Conservation (phyloP, 345 rosid genomes). For the Ricinus communis region DNA sequence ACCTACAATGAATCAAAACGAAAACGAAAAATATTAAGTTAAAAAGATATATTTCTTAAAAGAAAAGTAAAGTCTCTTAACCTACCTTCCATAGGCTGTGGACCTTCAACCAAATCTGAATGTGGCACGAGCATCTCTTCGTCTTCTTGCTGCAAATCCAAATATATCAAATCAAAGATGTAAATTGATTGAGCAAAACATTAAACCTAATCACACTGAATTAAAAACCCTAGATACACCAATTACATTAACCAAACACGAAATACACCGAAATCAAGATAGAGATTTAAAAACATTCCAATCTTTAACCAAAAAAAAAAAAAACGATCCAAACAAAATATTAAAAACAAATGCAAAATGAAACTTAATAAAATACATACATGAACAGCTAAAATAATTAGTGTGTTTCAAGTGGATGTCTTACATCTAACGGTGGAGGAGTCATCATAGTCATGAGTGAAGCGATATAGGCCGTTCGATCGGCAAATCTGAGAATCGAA, state of each 20-base stretch:
- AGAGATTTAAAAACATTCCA: background rate
- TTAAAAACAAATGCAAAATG: slow-evolving; percentile 15
- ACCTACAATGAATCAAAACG: slow-evolving; percentile 7
- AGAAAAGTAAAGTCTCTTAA: slow-evolving; percentile 14
- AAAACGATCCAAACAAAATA: slow-evolving; percentile 5
- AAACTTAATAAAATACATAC: slow-evolving; percentile 1
- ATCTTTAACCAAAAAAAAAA: background rate
- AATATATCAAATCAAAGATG: slow-evolving; percentile 9
- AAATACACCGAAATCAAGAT: background rate
- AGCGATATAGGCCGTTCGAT: slow-evolving; percentile 36
- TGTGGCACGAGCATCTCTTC: slow-evolving; percentile 94
- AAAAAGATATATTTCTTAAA: no score
- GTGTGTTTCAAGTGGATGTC: slow-evolving; percentile 4
- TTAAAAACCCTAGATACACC: slow-evolving; percentile 17
- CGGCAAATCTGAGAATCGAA: slow-evolving; percentile 27
- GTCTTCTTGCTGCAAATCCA: slow-evolving; percentile 68
- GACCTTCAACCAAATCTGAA: slow-evolving; percentile 72
- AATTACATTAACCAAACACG: background rate
- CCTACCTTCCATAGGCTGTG: slow-evolving; percentile 91
- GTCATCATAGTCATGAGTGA: slow-evolving; percentile 77
- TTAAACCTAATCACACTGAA: background rate
- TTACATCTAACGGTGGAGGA: slow-evolving; percentile 78
- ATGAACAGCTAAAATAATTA: slow-evolving; percentile 18
- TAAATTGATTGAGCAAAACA: slow-evolving; percentile 9
- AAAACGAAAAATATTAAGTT: background rate